Conservation (phyloP, 129 eudicot genomes). For the Centaurea solstitialis region DNA sequence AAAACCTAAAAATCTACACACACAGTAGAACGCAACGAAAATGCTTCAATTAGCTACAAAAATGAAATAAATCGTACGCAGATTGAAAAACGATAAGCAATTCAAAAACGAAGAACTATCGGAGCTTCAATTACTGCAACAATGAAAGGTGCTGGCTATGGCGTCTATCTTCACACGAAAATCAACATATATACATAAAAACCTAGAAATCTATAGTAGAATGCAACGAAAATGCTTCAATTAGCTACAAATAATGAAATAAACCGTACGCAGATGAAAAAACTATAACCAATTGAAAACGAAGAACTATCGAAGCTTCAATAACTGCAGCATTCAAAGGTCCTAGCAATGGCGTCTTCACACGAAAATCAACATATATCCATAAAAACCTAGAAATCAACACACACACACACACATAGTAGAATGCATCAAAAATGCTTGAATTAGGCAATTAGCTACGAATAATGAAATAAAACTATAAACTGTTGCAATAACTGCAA, state of each 20-base stretch:
- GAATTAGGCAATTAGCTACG: not conserved
- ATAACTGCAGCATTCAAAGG: slow-evolving; percentile 14
- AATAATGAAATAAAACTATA: too few relatives aligned
- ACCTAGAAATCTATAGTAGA: not conserved
- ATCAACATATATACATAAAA: not conserved
- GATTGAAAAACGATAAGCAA: not conserved
- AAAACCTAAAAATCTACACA: not conserved
- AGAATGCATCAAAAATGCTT: not conserved
- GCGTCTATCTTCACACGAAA: not conserved
- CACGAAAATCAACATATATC: slow-evolving; percentile 1
- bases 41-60: too few relatives aligned
- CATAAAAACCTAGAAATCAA: not conserved
- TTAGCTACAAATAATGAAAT: too few relatives aligned
- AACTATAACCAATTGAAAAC: slow-evolving; percentile 10
- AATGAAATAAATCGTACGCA: too few relatives aligned
- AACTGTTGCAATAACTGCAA: slow-evolving; percentile 18
- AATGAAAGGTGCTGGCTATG: slow-evolving; percentile 14
- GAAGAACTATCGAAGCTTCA: not conserved
- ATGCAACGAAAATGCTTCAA: too few relatives aligned
- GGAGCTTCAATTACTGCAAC: slow-evolving; percentile 11
- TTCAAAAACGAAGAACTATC: not conserved
- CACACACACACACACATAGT: not conserved
- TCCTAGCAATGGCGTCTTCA: slow-evolving; percentile 11
- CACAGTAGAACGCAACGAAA: not conserved
- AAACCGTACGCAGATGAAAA: not conserved